Evolutionary conservation across 1,139 yeast genomes (phyloP).

Genomic region (Candida freyschussii): DNA sequence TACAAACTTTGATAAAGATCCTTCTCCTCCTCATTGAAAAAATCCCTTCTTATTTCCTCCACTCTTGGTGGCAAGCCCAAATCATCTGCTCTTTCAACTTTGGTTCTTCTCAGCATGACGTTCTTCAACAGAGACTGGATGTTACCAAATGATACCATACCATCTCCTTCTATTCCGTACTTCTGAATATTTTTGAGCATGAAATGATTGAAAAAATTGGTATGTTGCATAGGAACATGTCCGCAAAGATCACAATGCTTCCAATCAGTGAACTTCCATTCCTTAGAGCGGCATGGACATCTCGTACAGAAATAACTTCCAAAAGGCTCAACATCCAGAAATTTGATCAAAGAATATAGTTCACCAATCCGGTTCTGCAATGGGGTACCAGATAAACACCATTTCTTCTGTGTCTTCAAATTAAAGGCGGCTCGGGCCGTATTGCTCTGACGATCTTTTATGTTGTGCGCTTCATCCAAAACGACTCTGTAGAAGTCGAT

Average conservation of each 20-base stretch:
- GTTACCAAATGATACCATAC: conserved; percentile 69
- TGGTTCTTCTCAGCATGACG: conserved; percentile 90
- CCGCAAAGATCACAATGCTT: conserved; percentile 83
- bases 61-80: conserved; percentile 93
- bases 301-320: conserved; percentile 86
- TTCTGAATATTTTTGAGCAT: conserved; percentile 89
- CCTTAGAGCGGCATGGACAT: conserved; percentile 75
- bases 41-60: conserved; percentile 80
- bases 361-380: conserved; percentile 95
- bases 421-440: conserved; percentile 89
- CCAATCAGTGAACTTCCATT: conserved; percentile 81
- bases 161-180: conserved; percentile 76
- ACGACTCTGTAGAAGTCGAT: conserved; percentile 81
- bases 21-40: conserved; percentile 89
- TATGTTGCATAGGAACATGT: conserved; percentile 90
- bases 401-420: conserved; percentile 64
- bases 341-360: conserved; percentile 84
- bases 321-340: conserved; percentile 78
- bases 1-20: conserved; percentile 86
- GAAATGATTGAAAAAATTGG: conserved; percentile 92
- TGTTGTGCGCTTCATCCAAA: conserved; percentile 94
- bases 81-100: conserved; percentile 94
- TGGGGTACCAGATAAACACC: conserved; percentile 96
- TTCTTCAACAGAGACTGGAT: conserved; percentile 69
- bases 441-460: conserved; percentile 88